These are phyloP conservation scores for Anaeramoeba flamelloides DNA, from an alignment of 78 protist species.

Conservation along the genomic window DNA sequence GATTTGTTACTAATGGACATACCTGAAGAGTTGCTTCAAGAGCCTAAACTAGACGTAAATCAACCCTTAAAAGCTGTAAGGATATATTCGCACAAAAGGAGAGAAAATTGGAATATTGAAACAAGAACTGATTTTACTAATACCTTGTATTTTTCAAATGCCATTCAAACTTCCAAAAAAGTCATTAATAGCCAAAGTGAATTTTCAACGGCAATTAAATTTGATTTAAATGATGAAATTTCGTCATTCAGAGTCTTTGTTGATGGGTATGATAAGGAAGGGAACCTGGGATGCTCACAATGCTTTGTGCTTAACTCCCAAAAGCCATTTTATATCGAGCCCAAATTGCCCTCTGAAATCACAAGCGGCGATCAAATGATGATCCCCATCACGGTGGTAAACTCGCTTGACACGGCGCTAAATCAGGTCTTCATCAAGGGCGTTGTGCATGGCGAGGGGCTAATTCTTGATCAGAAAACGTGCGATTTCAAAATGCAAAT, in stretches of 20 bases:
- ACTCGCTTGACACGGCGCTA: background rate
- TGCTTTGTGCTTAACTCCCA: background rate
- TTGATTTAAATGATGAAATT: background rate
- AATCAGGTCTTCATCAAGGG: background rate
- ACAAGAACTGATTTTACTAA: background rate
- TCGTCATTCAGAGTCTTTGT: constrained; percentile 8
- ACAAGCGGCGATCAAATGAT: background rate
- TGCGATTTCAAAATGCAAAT: no score
- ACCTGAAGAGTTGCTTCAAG: no score
- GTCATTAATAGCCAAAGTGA: background rate
- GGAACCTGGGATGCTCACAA: background rate
- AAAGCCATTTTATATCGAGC: background rate
- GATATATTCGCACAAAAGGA: background rate
- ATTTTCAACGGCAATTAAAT: background rate
- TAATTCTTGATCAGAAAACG: no score
- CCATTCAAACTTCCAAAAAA: no score
- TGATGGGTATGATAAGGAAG: background rate
- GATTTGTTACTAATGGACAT: no score
- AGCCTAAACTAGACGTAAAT: no score
- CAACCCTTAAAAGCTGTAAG: no score
- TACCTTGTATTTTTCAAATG: background rate
- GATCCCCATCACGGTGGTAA: constrained; percentile 5
- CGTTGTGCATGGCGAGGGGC: no score
- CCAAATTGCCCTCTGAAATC: background rate
- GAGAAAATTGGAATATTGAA: background rate